Percentiles rank a stretch among this genome's conserved stretches.
Conservation (phyloP, 345 rosid species). For the Triadica sebifera region DNA sequence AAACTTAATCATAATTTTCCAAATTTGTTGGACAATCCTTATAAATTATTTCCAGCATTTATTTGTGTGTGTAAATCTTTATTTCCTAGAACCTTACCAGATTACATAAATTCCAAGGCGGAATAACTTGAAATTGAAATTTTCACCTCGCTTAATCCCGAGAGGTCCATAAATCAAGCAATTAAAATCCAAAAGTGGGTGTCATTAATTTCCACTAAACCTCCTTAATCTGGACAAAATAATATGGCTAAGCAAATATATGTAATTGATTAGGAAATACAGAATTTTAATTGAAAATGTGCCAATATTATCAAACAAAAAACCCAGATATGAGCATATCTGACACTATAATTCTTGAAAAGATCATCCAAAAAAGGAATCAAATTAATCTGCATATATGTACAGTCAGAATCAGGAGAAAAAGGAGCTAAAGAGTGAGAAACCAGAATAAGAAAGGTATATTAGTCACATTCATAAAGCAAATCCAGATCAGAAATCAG, state of each 20-base stretch:
- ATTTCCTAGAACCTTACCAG: constrained; percentile 8
- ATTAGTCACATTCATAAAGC: background rate
- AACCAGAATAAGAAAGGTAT: background rate
- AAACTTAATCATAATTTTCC: background rate
- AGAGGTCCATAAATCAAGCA: no score
- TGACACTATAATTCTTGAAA: background rate
- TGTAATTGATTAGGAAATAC: background rate
- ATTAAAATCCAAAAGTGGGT: no score
- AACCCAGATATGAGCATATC: background rate
- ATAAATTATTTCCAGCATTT: no score
- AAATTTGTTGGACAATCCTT: constrained; percentile 15
- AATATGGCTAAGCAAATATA: background rate
- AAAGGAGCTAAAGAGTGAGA: background rate
- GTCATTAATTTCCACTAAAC: background rate
- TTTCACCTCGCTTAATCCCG: background rate
- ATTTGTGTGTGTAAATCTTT: background rate
- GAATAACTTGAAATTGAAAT: constrained; percentile 6
- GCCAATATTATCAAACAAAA: background rate
- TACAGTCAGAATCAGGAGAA: background rate
- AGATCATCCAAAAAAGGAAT: background rate
- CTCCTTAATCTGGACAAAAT: background rate
- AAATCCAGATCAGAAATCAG: constrained; percentile 40
- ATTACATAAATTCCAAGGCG: background rate
- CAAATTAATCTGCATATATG: background rate
- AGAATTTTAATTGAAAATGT: background rate